Evolutionary conservation across 2,329 filamentous ascomycete species (phyloP).

Genomic region (Monilinia polystroma): DNA sequence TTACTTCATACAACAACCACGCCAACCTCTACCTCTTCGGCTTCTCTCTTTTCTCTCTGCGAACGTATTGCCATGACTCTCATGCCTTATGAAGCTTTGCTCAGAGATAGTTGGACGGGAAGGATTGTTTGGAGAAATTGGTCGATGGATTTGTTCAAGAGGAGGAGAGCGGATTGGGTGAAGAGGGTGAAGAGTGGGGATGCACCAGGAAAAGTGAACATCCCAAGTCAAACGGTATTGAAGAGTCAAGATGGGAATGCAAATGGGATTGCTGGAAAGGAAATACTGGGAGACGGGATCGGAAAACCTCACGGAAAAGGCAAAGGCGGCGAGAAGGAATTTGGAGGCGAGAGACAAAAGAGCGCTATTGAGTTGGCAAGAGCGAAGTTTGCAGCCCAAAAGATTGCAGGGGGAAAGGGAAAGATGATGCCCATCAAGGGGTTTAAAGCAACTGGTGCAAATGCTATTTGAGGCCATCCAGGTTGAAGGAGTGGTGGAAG

Average conservation of each 20-base stretch:
- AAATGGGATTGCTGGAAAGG: conserved; percentile 13
- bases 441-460: conserved; percentile 24
- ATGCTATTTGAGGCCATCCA: background rate
- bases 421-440: conserved; percentile 24
- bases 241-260: conserved; percentile 20
- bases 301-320: conserved; percentile 20
- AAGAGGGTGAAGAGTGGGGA: conserved; percentile 45
- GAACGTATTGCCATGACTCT: conserved; percentile 66
- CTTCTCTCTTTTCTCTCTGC: conserved; percentile 59
- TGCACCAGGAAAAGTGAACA: conserved; percentile 7
- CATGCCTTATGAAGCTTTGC: conserved; percentile 53
- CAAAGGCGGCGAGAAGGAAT: conserved; percentile 24
- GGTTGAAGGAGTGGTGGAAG: background rate
- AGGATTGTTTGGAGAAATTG: conserved; percentile 72
- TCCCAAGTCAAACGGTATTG: background rate
- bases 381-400: conserved; percentile 37
- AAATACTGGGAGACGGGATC: conserved; percentile 8
- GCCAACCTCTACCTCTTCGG: conserved; percentile 25
- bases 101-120: conserved; percentile 65
- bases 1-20: conserved; percentile 49
- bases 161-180: conserved; percentile 62
- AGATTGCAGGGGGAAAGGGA: conserved; percentile 26
- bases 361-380: conserved; percentile 38
- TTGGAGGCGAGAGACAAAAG: conserved; percentile 28
- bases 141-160: conserved; percentile 70